phyloP scores from a whole-genome alignment of 176 grass and related monocot genomes.

The Poa pratensis region DNA sequence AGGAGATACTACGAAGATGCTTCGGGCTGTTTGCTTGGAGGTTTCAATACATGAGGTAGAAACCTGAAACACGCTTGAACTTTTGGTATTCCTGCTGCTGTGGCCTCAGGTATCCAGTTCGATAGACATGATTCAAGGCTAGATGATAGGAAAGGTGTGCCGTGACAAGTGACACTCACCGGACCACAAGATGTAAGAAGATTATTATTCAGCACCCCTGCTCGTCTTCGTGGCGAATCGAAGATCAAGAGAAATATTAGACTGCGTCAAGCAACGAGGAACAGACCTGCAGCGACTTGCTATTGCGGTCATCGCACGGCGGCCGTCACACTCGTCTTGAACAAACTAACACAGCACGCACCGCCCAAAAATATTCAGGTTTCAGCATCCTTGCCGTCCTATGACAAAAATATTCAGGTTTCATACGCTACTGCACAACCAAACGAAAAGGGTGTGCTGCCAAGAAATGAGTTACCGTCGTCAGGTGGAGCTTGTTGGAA shows the following conservation, averaged over 20 bases:
- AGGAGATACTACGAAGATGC: background rate
- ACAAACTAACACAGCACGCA: background rate
- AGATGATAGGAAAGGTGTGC: background rate
- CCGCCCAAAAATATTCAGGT: background rate
- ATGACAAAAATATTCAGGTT: background rate
- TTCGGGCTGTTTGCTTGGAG: background rate
- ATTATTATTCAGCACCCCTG: background rate
- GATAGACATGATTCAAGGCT: background rate
- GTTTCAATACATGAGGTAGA: background rate
- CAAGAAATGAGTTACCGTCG: background rate
- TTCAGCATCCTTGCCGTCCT: background rate
- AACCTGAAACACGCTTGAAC: background rate
- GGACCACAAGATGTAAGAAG: slow-evolving; percentile 1
- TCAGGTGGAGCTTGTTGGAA: background rate
- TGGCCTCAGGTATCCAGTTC: background rate
- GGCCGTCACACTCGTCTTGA: background rate
- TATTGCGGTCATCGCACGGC: background rate
- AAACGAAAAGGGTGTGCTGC: background rate
- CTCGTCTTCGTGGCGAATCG: background rate
- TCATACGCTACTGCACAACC: background rate
- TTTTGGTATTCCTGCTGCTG: background rate
- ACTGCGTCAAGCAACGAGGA: background rate
- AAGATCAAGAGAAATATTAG: background rate
- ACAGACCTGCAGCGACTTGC: background rate
- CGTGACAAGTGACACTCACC: background rate